These are phyloP conservation scores for Syzygium grande DNA, from an alignment of 345 rosid species.

Conservation along the genomic window DNA sequence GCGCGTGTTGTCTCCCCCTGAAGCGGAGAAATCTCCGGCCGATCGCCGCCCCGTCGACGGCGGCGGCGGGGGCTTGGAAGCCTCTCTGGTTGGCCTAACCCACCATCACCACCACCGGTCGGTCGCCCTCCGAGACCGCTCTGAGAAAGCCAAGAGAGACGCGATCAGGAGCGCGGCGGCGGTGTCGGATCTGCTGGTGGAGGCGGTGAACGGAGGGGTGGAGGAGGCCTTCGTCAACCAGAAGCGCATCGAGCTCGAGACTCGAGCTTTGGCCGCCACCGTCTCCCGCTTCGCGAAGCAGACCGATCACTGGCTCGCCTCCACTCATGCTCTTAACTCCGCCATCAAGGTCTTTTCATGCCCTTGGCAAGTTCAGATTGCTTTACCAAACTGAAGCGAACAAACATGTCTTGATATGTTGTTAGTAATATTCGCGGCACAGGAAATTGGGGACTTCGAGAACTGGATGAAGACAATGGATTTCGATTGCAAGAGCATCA, in stretches of 20 bases:
- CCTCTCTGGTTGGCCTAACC: constrained; percentile 47
- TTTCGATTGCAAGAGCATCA: constrained; percentile 75
- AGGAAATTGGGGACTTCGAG: constrained; percentile 98
- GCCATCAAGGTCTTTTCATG: constrained; percentile 49
- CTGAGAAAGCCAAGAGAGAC: constrained; percentile 76
- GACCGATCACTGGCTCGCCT: constrained; percentile 78
- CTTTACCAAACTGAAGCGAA: not conserved
- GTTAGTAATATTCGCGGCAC: not conserved
- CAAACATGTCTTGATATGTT: not conserved
- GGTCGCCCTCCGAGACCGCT: constrained; percentile 50
- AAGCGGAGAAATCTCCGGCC: constrained; percentile 17
- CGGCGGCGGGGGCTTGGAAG: constrained; percentile 34
- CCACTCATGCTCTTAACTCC: constrained; percentile 60
- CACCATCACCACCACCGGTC: constrained; percentile 54
- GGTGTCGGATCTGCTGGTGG: constrained; percentile 71
- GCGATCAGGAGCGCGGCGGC: constrained; percentile 51
- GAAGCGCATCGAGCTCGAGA: constrained; percentile 79
- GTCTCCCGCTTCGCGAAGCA: constrained; percentile 59
- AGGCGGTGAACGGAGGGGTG: constrained; percentile 81
- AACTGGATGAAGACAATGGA: constrained; percentile 99
- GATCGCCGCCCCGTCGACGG: not conserved
- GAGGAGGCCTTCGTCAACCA: constrained; percentile 65
- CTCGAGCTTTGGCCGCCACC: constrained; percentile 54
- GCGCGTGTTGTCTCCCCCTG: constrained; percentile 14
- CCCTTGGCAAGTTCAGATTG: not conserved